Base-by-base conservation (phyloP, 805 yeast genomes). In the Zygosaccharomyces lentus region DNA sequence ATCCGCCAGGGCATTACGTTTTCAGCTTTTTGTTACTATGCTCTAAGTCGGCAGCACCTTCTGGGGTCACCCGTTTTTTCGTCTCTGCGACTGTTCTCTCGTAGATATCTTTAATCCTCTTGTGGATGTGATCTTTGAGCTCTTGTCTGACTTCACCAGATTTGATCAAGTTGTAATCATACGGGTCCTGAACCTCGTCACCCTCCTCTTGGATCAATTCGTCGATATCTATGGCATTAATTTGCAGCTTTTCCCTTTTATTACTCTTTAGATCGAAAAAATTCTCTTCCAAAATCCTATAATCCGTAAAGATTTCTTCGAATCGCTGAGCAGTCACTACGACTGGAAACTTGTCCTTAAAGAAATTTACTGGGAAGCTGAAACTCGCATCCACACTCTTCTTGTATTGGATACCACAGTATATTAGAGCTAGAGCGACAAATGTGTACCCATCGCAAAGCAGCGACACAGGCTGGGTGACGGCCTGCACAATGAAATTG, bases 381-480 rank as follows among this genome's bases (percentile, higher is more conserved):
- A 66, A 65, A 4, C 47, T 36, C 5, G 49, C 25, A 31, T 65
- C 65, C n/a, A 53, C 52, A 2, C 43, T 41, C 19, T 57, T 57
- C 41, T 58, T 60, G 45, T 59, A 65, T 41, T 60, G 63, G 9
- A 58, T 38, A 2, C 68, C 69, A 31, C 66, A 56, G 43, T 56
- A 66, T 25, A 66, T 42, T 16, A 66, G 46, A 3, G 67, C 43
- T 31, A 61, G 46, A 7, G 57, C 62, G 6, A 65, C 54, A 37
- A 65, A 61, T 4, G 62, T 53, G 34, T 54, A 55, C 2, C 70
- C 69, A 49, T 62, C 66, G 42, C 66, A 62, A 23, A 65, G 48
- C 30, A 66, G 37, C 2, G 68, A 62, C 8, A 64, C 59, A 0
- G 70, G 70, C 45, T 66, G 70, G 8, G 70, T 65, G 7, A 61